phyloP scores from a whole-genome alignment of 2,329 filamentous ascomycete genomes.

The Helotiales sp. region DNA sequence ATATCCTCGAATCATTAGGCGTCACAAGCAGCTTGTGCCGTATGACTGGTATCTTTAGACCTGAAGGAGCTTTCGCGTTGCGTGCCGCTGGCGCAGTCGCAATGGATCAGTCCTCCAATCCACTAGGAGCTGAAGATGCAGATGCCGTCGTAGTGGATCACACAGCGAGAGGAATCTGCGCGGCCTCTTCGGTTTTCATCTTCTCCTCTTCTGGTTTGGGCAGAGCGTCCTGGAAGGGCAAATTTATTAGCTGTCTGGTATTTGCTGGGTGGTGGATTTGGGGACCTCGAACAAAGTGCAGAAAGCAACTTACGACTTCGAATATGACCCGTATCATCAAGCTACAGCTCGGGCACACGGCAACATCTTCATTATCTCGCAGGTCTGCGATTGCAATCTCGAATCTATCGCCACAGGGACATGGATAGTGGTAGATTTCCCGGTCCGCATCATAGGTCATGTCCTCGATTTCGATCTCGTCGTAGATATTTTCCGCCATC shows the following conservation, averaged over 20 bases:
- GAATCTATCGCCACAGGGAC: constrained; percentile 95
- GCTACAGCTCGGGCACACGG: constrained; percentile 96
- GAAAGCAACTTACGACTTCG: constrained; percentile 62
- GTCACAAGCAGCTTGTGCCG: no score
- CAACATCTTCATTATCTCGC: constrained; percentile 86
- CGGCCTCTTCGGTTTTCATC: not conserved
- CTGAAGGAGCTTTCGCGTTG: no score
- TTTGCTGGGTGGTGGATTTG: not conserved
- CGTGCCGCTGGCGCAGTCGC: no score
- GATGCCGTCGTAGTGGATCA: constrained; percentile 1
- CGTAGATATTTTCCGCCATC: constrained; percentile 75
- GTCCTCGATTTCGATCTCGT: constrained; percentile 98
- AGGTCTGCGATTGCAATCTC: constrained; percentile 85
- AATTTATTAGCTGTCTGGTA: constrained; percentile 5
- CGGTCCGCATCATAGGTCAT: constrained; percentile 85
- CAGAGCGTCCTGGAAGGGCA: constrained; percentile 47
- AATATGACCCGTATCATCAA: constrained; percentile 96
- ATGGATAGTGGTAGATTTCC: constrained; percentile 94
- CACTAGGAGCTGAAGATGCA: not conserved
- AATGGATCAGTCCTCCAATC: no score
- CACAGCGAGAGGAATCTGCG: constrained; percentile 19
- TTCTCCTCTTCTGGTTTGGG: constrained; percentile 40
- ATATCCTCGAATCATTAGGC: not conserved
- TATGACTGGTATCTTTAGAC: no score
- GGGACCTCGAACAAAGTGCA: not conserved